Percentiles rank a stretch among this genome's conserved stretches.
Conservation (phyloP, 345 rosid species). For the Eucalyptus victrix region DNA sequence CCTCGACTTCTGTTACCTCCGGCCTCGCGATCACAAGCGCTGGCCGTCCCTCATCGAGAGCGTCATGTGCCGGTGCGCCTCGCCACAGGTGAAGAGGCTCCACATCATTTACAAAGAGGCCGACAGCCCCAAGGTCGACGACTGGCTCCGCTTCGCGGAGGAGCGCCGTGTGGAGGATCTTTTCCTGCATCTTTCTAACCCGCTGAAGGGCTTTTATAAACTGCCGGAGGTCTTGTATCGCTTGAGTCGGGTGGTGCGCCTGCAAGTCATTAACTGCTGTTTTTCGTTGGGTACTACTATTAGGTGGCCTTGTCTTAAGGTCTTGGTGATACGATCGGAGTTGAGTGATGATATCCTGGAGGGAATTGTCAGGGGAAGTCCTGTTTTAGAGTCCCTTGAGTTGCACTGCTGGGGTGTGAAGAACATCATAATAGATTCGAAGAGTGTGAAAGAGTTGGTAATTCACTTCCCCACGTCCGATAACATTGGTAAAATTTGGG, state of each 20-base stretch:
- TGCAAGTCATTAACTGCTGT: background rate
- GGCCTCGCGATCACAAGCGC: too few relatives aligned
- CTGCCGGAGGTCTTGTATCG: background rate
- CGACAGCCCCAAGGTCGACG: background rate
- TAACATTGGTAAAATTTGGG: background rate
- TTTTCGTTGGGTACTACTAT: background rate
- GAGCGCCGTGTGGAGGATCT: background rate
- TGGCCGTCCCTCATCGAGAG: too few relatives aligned
- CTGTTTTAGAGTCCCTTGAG: background rate
- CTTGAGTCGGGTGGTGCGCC: background rate
- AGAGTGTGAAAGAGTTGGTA: background rate
- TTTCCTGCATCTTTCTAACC: accelerated
- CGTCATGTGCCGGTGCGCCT: background rate
- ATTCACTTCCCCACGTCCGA: accelerated
- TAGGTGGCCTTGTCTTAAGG: background rate
- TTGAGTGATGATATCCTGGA: background rate
- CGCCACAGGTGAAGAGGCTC: background rate
- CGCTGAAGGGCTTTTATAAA: background rate
- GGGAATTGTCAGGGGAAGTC: background rate
- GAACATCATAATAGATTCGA: background rate
- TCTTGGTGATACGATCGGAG: background rate
- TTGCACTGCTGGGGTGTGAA: background rate
- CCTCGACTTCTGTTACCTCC: background rate
- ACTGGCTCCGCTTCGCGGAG: background rate
- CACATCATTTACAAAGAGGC: background rate